A percentile compares a stretch with the other conserved stretches of the same genome.
phyloP scores from a whole-genome alignment of 441 rosid species.

The Adansonia madagascariensis region DNA sequence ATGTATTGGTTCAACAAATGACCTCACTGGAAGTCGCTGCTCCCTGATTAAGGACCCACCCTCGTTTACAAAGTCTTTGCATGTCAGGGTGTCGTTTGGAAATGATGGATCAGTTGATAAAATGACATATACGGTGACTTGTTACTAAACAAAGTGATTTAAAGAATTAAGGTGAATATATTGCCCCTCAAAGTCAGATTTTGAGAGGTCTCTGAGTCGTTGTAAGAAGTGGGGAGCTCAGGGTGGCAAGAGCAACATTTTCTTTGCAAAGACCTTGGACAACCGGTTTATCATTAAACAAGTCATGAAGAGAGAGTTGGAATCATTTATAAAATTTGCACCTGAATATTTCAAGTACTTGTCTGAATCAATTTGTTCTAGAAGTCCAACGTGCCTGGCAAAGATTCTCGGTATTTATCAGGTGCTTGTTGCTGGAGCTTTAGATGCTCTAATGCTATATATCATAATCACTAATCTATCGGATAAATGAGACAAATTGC shows the following conservation, averaged over 20 bases:
- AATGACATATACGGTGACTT: conserved; percentile 79
- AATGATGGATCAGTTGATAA: conserved; percentile 73
- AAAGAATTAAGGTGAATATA: conserved; percentile 84
- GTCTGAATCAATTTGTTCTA: conserved; percentile 73
- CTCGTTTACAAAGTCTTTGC: conserved; percentile 63
- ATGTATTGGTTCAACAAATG: conserved; percentile 68
- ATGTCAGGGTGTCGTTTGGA: conserved; percentile 72
- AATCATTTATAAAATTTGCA: conserved; percentile 87
- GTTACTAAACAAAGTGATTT: conserved; percentile 83
- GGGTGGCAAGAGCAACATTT: conserved; percentile 99
- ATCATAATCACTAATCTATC: neutral
- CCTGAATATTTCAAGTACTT: conserved; percentile 85
- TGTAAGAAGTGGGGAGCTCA: conserved; percentile 99
- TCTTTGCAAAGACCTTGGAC: conserved; percentile 98
- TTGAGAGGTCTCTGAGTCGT: conserved; percentile 89
- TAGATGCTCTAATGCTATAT: neutral
- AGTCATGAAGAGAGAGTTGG: conserved; percentile 97
- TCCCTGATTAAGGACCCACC: conserved; percentile 67
- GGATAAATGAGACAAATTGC: no score
- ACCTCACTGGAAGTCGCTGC: conserved; percentile 67
- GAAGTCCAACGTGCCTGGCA: conserved; percentile 98
- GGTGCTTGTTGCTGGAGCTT: conserved; percentile 49
- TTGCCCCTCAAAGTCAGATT: conserved; percentile 89
- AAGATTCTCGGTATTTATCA: conserved; percentile 96
- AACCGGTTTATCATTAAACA: conserved; percentile 95